Percentiles rank a stretch among this genome's conserved stretches.
Evolutionary conservation across 768 basidiomycete species (phyloP).

Genomic region (Boletus barrowsii): DNA sequence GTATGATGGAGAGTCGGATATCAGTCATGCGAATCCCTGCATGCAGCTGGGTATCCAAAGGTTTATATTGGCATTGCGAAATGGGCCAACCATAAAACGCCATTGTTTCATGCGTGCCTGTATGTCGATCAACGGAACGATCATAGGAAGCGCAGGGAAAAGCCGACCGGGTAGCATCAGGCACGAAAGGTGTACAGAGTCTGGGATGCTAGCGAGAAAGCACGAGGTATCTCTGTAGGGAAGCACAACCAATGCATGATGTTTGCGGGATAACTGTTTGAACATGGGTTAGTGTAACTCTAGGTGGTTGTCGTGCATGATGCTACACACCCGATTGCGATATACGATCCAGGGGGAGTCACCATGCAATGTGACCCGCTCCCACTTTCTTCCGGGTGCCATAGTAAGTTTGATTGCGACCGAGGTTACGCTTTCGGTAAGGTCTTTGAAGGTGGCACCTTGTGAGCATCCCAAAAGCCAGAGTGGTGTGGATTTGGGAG

Average conservation of each 20-base stretch:
- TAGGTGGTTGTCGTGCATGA: background rate
- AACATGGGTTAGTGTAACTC: conserved; percentile 4
- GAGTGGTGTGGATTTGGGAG: conserved; percentile 17
- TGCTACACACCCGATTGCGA: conserved; percentile 44
- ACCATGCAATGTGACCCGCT: conserved; percentile 37
- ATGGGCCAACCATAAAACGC: conserved; percentile 84
- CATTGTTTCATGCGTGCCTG: conserved; percentile 39
- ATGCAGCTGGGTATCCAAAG: conserved; percentile 64
- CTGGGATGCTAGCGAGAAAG: conserved; percentile 62
- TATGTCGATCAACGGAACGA: background rate
- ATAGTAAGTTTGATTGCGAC: conserved; percentile 22
- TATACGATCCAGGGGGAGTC: conserved; percentile 60
- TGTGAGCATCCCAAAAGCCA: conserved; percentile 13
- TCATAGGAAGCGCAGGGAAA: conserved; percentile 36
- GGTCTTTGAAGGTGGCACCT: conserved; percentile 22
- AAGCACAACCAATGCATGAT: conserved; percentile 52
- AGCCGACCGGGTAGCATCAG: conserved; percentile 72
- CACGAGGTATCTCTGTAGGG: conserved; percentile 56
- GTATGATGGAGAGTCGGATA: conserved; percentile 68
- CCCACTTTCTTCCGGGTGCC: conserved; percentile 42
- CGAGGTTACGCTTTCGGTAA: conserved; percentile 3
- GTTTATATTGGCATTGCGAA: conserved; percentile 76
- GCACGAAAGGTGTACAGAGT: conserved; percentile 64
- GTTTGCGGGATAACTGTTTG: conserved; percentile 43
- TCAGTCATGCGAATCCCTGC: conserved; percentile 82